Percentiles rank a stretch among this genome's conserved stretches.
Evolutionary conservation across 106 monocot species (phyloP).

Genomic region (Xerophyta viscosa): DNA sequence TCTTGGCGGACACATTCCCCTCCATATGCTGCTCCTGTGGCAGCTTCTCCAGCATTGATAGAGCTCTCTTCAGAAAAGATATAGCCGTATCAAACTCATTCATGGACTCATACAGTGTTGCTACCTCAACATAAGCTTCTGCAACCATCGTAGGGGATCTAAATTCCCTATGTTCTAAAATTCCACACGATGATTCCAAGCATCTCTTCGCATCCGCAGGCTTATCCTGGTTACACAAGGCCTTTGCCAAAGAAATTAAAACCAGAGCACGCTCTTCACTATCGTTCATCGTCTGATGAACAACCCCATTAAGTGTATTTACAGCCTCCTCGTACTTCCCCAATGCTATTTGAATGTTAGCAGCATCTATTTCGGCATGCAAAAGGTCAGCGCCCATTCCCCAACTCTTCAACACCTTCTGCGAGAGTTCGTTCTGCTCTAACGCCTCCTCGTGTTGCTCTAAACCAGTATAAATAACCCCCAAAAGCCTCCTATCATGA

Average conservation of each 20-base stretch:
- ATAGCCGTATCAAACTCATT: constrained; percentile 66
- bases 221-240: constrained; percentile 44
- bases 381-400: constrained; percentile 39
- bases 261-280: constrained; percentile 51
- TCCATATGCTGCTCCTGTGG: constrained; percentile 60
- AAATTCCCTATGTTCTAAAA: constrained; percentile 47
- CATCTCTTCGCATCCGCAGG: constrained; percentile 67
- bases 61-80: constrained; percentile 52
- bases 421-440: constrained; percentile 57
- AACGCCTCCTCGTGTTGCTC: constrained; percentile 62
- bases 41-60: constrained; percentile 35
- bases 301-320: constrained; percentile 34
- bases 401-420: constrained; percentile 34
- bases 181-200: constrained; percentile 51
- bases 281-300: constrained; percentile 41
- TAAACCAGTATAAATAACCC: constrained; percentile 53
- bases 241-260: constrained; percentile 70
- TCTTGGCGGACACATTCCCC: constrained; percentile 62
- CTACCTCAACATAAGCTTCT: constrained; percentile 62
- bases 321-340: constrained; percentile 69
- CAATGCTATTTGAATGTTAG: constrained; percentile 58
- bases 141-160: constrained; percentile 31
- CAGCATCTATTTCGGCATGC: constrained; percentile 50
- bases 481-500: constrained; percentile 47
- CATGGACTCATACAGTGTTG: constrained; percentile 80